phyloP scores from a whole-genome alignment of 495 filamentous ascomycete genomes.

The Hypoxylon trugodes region DNA sequence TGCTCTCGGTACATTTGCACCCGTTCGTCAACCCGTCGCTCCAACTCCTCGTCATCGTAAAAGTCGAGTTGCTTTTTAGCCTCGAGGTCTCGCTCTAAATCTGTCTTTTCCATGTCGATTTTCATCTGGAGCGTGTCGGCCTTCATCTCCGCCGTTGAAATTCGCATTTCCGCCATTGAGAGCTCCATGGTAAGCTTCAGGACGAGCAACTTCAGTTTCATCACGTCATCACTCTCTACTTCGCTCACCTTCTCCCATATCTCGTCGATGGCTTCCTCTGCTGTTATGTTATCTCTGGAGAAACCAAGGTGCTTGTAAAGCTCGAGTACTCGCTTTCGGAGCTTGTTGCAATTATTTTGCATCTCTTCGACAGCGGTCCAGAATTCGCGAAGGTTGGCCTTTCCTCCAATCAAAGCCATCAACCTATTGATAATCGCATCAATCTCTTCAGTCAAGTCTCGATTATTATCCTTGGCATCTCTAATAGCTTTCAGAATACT shows the following conservation, averaged over 20 bases:
- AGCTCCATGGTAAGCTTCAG: neutral
- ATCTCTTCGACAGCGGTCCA: neutral
- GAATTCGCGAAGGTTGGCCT: slow-evolving; percentile 4
- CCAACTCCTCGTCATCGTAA: slow-evolving; percentile 1
- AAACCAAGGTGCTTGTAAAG: neutral
- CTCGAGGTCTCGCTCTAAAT: neutral
- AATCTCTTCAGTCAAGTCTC: neutral
- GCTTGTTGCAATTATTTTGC: too few species aligned
- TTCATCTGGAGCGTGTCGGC: neutral
- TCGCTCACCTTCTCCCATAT: neutral
- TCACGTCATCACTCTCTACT: neutral
- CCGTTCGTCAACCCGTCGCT: neutral
- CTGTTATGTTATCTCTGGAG: neutral
- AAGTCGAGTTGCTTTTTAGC: neutral
- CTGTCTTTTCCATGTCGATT: neutral
- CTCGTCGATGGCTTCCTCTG: slow-evolving; percentile 2
- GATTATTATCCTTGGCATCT: neutral
- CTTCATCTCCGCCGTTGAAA: neutral
- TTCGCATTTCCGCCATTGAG: neutral
- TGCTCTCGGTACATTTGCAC: slow-evolving; percentile 11
- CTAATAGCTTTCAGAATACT: slow-evolving; percentile 6
- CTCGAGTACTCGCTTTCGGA: neutral
- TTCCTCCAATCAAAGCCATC: neutral
- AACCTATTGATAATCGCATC: neutral
- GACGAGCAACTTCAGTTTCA: neutral